Evolutionary conservation across 2,329 filamentous ascomycete genomes (phyloP), one percentile per base, ranked within the genome.

Genomic region (Pseudophaeomoniella oleicola): DNA sequence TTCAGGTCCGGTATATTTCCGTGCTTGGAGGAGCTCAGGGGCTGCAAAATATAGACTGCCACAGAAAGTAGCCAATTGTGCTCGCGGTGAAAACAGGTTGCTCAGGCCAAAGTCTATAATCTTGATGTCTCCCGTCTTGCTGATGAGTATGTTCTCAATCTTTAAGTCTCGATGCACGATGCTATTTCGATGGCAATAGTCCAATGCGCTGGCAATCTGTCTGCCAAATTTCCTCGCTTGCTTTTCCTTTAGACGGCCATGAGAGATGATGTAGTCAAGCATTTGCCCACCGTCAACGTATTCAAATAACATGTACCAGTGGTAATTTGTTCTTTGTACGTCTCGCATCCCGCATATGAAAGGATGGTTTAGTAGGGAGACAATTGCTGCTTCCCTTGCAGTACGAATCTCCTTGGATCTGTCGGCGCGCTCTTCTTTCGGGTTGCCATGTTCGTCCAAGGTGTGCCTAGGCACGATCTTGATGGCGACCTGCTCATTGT

Each of bases 261-360:
- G 90, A 3, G 87, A 94, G 54, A 98, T 98, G 57, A 98, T 98
- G 61, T 96, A 98, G 64, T 98, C 90, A 42, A 98, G 76, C 90
- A 98, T 96, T 62, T 98, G 90, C 13, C 90, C 90, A 34, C 90
- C 90, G 54, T 98, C 94, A 59, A 98, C 90, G 57, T 90, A 94
- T 63, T 98, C 90, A 54, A 94, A 98, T 36, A 98, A 76, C 90
- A 98, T 98, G 61, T 98, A 98, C 90, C 90, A 98, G 60, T 98
- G 90, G 56, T 94, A 90, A 52, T 90, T 88, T 35, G 90, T 96
- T 39, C 87, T 80, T 39, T 96, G 81, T 16, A 94, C 86, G 61
- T 98, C 90, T 46, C 86, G 78, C 71, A 98, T 82, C 40, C 83
- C 86, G 56, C 90, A 96, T 40, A 98, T 92, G 54, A 94, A 92